Percentiles rank a stretch among this genome's conserved stretches.
phyloP scores from a whole-genome alignment of 176 grass and related monocot species.

The Poa pratensis region DNA sequence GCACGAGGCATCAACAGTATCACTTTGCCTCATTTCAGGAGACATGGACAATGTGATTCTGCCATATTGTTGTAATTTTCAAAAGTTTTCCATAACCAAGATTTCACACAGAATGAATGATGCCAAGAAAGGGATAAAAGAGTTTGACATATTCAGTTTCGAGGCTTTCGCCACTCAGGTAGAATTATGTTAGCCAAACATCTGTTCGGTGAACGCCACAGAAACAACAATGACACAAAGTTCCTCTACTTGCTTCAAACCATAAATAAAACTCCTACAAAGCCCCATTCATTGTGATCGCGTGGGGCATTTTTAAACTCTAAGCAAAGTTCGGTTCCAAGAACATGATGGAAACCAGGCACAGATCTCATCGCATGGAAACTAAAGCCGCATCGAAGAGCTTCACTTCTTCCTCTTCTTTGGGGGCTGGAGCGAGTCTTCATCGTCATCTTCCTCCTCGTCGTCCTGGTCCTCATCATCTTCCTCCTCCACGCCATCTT shows the following conservation, averaged over 20 bases:
- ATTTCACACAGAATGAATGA: neutral
- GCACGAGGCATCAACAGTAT: neutral
- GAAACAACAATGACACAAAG: conserved; percentile 48
- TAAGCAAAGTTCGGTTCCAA: conserved; percentile 45
- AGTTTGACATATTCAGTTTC: conserved; percentile 36
- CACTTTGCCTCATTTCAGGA: neutral
- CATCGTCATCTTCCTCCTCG: conserved; percentile 62
- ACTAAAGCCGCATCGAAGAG: conserved; percentile 38
- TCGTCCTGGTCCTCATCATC: conserved; percentile 50
- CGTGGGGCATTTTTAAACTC: conserved; percentile 44
- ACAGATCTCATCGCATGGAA: conserved; percentile 43
- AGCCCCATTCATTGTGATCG: conserved; percentile 33
- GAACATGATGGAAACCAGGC: conserved; percentile 31
- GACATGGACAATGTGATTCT: neutral
- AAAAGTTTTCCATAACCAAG: neutral
- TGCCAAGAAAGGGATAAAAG: conserved; percentile 2
- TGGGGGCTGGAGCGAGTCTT: conserved; percentile 72
- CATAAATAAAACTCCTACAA: conserved; percentile 56
- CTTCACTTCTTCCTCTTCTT: conserved; percentile 92
- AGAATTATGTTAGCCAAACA: conserved; percentile 69
- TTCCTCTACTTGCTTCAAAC: conserved; percentile 47
- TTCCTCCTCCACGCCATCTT: conserved; percentile 40
- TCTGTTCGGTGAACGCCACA: conserved; percentile 46
- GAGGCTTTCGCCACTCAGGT: conserved; percentile 50
- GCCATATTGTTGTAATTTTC: neutral